A percentile compares a stretch with the other conserved stretches of the same genome.
Conservation (phyloP, 441 rosid species). For the Arabidopsis hybrid region DNA sequence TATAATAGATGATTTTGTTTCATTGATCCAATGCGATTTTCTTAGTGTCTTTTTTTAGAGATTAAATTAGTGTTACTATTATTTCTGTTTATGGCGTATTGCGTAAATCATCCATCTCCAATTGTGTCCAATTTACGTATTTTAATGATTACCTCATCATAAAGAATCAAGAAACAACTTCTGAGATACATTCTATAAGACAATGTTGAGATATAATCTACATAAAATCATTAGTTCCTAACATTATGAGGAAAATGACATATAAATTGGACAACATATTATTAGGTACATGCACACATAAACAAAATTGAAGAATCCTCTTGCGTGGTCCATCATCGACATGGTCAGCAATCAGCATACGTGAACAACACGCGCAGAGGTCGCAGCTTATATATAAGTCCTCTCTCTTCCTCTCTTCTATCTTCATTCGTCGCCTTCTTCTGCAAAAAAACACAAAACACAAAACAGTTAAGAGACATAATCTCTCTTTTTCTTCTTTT, state of each 20-base stretch:
- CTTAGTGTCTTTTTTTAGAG: too few species aligned
- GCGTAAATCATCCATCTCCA: too few species aligned
- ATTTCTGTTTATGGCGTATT: too few species aligned
- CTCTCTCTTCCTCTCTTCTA: not conserved
- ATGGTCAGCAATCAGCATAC: not conserved
- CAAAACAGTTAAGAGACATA: conserved; percentile 24
- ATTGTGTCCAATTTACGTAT: too few species aligned
- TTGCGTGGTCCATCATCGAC: conserved; percentile 31
- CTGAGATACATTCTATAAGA: not conserved
- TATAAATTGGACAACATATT: not conserved
- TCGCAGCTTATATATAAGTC: conserved; percentile 22
- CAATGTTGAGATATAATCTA: not conserved
- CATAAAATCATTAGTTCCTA: not conserved
- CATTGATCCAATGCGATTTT: too few species aligned
- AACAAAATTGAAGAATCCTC: conserved; percentile 1
- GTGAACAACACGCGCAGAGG: conserved; percentile 45
- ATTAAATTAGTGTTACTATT: too few species aligned
- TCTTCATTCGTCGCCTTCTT: conserved; percentile 38
- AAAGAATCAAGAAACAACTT: not conserved
- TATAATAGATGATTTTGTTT: not conserved
- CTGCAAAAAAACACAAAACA: not conserved
- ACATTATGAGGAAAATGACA: conserved; percentile 34
- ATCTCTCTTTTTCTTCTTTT: conserved; percentile 36
- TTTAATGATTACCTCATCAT: not conserved
- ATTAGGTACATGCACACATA: conserved; percentile 34